Conservation (phyloP, 2,329 filamentous ascomycete genomes). For the Exophiala bonariae region DNA sequence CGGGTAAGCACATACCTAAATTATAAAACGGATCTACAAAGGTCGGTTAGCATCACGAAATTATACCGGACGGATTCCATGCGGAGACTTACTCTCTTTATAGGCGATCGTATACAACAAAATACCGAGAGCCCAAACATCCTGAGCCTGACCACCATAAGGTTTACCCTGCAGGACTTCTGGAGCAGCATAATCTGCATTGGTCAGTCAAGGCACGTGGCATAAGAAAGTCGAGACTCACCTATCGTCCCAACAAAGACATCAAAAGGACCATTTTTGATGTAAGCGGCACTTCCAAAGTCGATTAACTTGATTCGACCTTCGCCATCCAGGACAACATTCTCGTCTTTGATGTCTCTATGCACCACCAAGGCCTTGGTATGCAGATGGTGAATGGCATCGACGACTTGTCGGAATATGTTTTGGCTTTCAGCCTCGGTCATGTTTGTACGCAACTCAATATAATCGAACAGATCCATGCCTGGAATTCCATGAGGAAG, state of each 20-base stretch:
- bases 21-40: conserved; percentile 23
- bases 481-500: conserved; percentile 89
- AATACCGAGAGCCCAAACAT: conserved; percentile 97
- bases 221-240: conserved; percentile 47
- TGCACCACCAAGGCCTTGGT: conserved; percentile 90
- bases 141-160: conserved; percentile 94
- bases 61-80: not conserved
- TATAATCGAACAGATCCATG: conserved; percentile 99
- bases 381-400: conserved; percentile 87
- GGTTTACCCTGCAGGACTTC: conserved; percentile 91
- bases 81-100: conserved; percentile 79
- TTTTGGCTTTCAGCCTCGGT: conserved; percentile 89
- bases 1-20: conserved; percentile 14
- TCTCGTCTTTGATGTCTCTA: conserved; percentile 98
- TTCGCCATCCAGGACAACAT: conserved; percentile 92
- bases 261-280: conserved; percentile 97
- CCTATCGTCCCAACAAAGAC: conserved; percentile 99
- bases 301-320: conserved; percentile 96
- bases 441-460: conserved; percentile 94
- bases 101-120: conserved; percentile 98
- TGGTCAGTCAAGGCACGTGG: not conserved
- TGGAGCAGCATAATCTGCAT: conserved; percentile 90
- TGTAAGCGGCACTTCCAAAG: conserved; percentile 96
- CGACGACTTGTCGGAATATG: conserved; percentile 91
- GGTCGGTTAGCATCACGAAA: conserved; percentile 2